Base-by-base conservation (phyloP, 2,329 filamentous ascomycete species). In the Colletotrichum sidae region DNA sequence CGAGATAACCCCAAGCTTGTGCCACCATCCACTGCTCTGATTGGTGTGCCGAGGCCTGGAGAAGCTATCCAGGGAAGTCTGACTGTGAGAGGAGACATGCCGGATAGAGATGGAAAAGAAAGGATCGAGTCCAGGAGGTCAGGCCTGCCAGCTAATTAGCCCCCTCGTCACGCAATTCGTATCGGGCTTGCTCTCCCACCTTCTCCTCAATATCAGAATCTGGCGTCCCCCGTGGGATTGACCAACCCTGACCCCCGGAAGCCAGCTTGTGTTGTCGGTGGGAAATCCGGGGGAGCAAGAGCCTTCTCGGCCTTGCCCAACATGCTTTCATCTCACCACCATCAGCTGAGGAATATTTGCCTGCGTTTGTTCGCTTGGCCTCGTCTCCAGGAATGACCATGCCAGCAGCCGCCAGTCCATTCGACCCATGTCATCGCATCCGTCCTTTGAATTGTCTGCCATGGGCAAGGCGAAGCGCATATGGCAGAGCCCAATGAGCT, bases 261-360 rank as follows among this genome's bases (percentile, higher is more conserved):
- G 61, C 65, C 55, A 65, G 65, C 65, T 60, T 67, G 60, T 61
- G 53, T 60, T 60, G 61, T 53, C 65, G 65, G 56, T 53, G 42
- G 39, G 55, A 56, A 65, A 67, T 54, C 65, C 38, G 65, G 65
- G 65, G 65, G 50, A 65, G 35, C 54, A 53, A 46, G 35, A 41
- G 17, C 39, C 62, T 62, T 52, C 46, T 52, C 42, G 52, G 57
- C 39, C 57, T 52, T 45, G n/a, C 45, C 50, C 53, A 53, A 56
- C 62, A 53, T 57, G 58, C 58, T 52, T 44, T 53, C 42, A 53
- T 62, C 62, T 62, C 52, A 53, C 53, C 46, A 65, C 52, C 47
- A 62, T 65, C 58, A 62, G 60, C 64, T 63, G 64, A 67, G 63
- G 63, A 60, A 39, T 39, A 42, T 47, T 50, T 25, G 8, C 15